phyloP scores from a whole-genome alignment of 2,329 filamentous ascomycete genomes.

The Phialocephala subalpina region DNA sequence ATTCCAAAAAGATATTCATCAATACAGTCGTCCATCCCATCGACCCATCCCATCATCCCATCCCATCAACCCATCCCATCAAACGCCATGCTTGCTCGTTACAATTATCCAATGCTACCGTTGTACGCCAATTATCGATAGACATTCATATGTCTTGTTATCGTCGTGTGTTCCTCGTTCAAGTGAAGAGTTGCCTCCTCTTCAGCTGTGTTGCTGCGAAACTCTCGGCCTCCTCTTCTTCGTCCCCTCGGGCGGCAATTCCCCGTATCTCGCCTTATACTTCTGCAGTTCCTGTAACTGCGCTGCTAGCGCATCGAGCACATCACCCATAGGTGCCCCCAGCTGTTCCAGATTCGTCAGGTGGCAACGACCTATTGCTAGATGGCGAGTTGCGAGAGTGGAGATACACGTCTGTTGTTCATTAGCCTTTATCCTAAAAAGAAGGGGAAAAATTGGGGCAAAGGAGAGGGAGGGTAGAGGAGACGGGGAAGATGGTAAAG shows the following conservation, averaged over 20 bases:
- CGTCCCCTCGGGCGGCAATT: conserved; percentile 24
- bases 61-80: background rate
- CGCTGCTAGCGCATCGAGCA: conserved; percentile 68
- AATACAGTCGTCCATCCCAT: conserved; percentile 7
- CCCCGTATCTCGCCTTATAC: conserved; percentile 55
- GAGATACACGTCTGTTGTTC: conserved; percentile 77
- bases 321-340: conserved; percentile 77
- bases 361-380: conserved; percentile 72
- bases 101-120: conserved; percentile 3
- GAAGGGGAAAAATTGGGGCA: background rate
- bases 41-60: background rate
- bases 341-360: conserved; percentile 74
- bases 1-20: background rate
- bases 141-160: background rate
- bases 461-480: too few species aligned
- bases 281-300: conserved; percentile 70
- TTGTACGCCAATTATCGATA: background rate
- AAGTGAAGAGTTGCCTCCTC: too few species aligned
- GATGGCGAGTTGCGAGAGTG: conserved; percentile 80
- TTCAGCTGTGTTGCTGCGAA: background rate
- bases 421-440: conserved; percentile 30
- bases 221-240: conserved; percentile 8
- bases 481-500: too few species aligned
- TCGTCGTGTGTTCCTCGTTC: background rate
- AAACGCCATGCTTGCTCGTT: conserved; percentile 11